Evolutionary conservation across 306 rosid species (phyloP).

Genomic region (Corylus heterophylla): DNA sequence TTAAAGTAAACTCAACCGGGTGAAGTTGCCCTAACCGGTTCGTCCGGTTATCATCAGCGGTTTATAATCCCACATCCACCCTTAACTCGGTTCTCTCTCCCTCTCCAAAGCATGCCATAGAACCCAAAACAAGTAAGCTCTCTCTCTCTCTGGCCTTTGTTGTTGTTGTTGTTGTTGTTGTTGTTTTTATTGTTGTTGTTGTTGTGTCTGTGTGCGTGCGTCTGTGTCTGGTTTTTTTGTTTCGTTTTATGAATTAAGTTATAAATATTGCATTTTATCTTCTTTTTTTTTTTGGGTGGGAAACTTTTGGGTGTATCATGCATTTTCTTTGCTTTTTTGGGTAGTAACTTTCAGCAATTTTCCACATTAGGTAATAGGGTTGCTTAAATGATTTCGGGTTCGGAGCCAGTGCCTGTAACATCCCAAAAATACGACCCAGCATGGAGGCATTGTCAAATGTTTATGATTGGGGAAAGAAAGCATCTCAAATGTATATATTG

Average conservation of each 20-base stretch:
- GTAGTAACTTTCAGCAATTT: neutral
- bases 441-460: constrained; percentile 93
- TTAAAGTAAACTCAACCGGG: constrained; percentile 36
- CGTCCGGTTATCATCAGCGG: constrained; percentile 48
- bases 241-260: neutral
- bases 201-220: neutral
- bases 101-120: constrained; percentile 12
- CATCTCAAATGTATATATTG: constrained; percentile 85
- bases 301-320: neutral
- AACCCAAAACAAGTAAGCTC: constrained; percentile 51
- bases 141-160: constrained; percentile 3
- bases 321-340: neutral
- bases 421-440: constrained; percentile 93
- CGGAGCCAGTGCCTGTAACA: constrained; percentile 69
- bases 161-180: neutral
- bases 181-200: neutral
- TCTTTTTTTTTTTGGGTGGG: neutral
- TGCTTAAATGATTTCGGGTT: constrained; percentile 51
- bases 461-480: constrained; percentile 78
- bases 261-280: constrained; percentile 11
- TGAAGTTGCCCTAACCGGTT: constrained; percentile 63
- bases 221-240: neutral
- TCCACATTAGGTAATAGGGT: neutral
- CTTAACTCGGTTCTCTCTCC: constrained; percentile 58
- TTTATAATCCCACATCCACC: constrained; percentile 22